Evolutionary conservation across 164 flowering plant species (phyloP).

Genomic region (Vitis vinifera): DNA sequence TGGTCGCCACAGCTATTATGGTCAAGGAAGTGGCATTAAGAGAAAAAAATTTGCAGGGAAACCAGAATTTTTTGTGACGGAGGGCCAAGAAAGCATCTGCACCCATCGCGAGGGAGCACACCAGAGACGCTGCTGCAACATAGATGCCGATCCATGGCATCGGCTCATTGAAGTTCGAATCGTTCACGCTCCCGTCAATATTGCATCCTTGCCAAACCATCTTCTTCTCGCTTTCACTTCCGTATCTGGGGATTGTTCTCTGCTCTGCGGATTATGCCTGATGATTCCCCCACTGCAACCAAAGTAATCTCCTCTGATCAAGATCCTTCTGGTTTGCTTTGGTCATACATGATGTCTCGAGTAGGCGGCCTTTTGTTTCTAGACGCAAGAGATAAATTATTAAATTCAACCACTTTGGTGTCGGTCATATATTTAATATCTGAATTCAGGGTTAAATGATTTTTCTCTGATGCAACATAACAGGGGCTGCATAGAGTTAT

Average conservation of each 20-base stretch:
- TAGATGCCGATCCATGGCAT: slow-evolving; percentile 74
- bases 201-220: slow-evolving; percentile 43
- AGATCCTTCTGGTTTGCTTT: no score
- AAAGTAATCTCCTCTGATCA: no score
- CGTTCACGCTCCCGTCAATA: slow-evolving; percentile 39
- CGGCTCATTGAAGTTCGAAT: slow-evolving; percentile 48
- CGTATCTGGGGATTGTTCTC: background rate
- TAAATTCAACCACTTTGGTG: no score
- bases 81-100: slow-evolving; percentile 40
- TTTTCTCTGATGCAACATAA: no score
- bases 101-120: slow-evolving; percentile 50
- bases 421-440: no score
- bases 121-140: slow-evolving; percentile 52
- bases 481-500: no score
- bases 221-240: background rate
- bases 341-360: no score
- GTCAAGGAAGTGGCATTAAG: slow-evolving; percentile 62
- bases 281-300: no score
- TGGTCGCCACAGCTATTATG: slow-evolving; percentile 45
- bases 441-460: no score
- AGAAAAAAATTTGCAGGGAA: slow-evolving; percentile 56
- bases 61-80: slow-evolving; percentile 47
- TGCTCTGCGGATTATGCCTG: background rate
- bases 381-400: no score
- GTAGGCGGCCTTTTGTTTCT: no score